Evolutionary conservation across 768 basidiomycete genomes (phyloP), one percentile per base, ranked within the genome.

Genomic region (Agaricus subrufescens): DNA sequence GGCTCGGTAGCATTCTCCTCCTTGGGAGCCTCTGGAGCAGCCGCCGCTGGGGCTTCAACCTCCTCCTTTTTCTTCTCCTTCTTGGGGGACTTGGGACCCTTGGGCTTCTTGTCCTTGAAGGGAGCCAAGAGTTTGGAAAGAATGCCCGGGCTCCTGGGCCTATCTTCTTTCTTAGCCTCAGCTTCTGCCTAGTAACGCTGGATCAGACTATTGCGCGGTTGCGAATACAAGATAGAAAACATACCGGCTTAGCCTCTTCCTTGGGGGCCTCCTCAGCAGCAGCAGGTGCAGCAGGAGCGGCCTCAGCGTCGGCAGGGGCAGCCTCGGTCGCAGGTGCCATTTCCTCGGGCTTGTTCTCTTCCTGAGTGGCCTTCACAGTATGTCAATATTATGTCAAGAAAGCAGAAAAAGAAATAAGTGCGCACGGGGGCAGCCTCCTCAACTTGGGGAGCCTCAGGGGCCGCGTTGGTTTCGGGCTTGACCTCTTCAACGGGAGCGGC

Each of bases 31-130:
- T 78, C 75, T 56, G 79, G 78, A 56, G 74, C 58, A 50, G 73
- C 78, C 52, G 74, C 58, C 48, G 74, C 78, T 52, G 74, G 58
- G 49, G 74, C 75, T 57, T 75, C 62, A 49, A 73, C 84, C 75
- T 83, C 85, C 62, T 87, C 84, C 75, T 88, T 87, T 79, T 88
- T 89, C 77, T 89, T 88, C 69, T 86, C 83, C 74, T 87, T 88
- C 80, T 88, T 89, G 37, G 86, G 84, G 70, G 83, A 87, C 83
- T 82, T 90, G 67, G 86, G 80, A 42, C 74, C 74, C 75, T 85
- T 85, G 50, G 66, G 70, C 71, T 85, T 83, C 78, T 86, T 89
- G 62, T 85, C 83, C 76, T 89, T 91, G 81, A 93, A 86, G 42
- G 87, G 81, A 29, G 85, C 84, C 57, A 95, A 84, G 59, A 95